Evolutionary conservation across 495 filamentous ascomycete species (phyloP).

Genomic region (Aspergillus bridgeri): DNA sequence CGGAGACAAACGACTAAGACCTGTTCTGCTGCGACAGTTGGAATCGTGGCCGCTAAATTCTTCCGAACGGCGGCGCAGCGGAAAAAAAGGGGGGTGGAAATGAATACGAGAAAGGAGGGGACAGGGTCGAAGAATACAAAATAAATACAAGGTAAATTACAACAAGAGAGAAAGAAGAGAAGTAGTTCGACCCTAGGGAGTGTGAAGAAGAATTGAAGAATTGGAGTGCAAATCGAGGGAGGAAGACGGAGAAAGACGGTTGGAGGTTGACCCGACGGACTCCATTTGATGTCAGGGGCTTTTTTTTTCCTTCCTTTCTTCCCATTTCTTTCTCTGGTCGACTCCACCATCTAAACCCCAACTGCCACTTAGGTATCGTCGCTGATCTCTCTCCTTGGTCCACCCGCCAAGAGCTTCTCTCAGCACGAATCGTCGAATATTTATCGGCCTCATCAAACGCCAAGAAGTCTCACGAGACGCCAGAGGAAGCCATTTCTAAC

Average conservation of each 20-base stretch:
- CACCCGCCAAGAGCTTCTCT: not conserved
- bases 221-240: not conserved
- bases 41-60: not conserved
- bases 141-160: not conserved
- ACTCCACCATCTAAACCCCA: not conserved
- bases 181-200: not conserved
- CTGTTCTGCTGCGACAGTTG: not conserved
- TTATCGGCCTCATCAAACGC: not conserved
- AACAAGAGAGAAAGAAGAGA: not conserved
- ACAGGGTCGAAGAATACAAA: not conserved
- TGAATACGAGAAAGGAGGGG: not conserved
- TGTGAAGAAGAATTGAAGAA: not conserved
- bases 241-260: not conserved
- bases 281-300: not conserved
- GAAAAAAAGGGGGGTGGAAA: not conserved
- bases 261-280: not conserved
- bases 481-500: not conserved
- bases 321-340: not conserved
- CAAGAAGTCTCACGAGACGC: not conserved
- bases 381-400: not conserved
- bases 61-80: conserved; percentile 1
- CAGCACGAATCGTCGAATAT: not conserved
- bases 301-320: not conserved
- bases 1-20: not conserved
- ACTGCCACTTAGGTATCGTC: conserved; percentile 1